A percentile compares a stretch with the other conserved stretches of the same genome.
phyloP scores from a whole-genome alignment of 208 protist genomes.

The Crithidia brevicula region DNA sequence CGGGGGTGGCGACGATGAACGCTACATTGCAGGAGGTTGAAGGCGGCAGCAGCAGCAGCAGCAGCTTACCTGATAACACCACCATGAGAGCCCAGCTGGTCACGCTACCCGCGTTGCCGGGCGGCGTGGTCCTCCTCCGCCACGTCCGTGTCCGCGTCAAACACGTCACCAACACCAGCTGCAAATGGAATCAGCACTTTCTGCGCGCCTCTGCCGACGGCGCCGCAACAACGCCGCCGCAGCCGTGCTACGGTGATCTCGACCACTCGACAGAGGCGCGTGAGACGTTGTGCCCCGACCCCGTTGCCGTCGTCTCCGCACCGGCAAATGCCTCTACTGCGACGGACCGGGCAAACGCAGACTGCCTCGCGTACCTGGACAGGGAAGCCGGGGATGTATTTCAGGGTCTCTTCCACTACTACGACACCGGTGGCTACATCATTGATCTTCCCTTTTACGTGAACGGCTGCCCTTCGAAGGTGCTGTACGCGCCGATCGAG shows the following conservation, averaged over 20 bases:
- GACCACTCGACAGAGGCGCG: background rate
- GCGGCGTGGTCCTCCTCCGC: slow-evolving; percentile 11
- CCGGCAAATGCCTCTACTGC: too few species aligned
- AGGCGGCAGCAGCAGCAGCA: background rate
- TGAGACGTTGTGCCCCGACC: background rate
- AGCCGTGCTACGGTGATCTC: slow-evolving; percentile 12
- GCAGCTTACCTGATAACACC: background rate
- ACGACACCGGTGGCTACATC: slow-evolving; percentile 18
- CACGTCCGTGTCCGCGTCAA: slow-evolving; percentile 15
- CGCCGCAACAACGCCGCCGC: background rate
- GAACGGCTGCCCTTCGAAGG: background rate
- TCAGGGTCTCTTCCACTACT: background rate
- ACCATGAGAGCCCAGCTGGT: background rate
- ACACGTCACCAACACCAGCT: slow-evolving; percentile 20
- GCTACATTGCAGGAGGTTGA: too few species aligned
- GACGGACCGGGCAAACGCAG: background rate
- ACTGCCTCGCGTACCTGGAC: background rate
- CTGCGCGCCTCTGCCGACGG: background rate
- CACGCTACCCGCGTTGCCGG: slow-evolving; percentile 15
- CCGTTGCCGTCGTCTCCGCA: too few species aligned
- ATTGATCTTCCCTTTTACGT: slow-evolving; percentile 9
- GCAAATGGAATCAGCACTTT: slow-evolving; percentile 19
- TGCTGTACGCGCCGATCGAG: background rate
- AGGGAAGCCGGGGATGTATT: slow-evolving; percentile 7
- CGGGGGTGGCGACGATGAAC: too few species aligned